These are phyloP conservation scores for Yamadazyma blattariae DNA, from an alignment of 1,139 yeast species.

Conservation along the genomic window DNA sequence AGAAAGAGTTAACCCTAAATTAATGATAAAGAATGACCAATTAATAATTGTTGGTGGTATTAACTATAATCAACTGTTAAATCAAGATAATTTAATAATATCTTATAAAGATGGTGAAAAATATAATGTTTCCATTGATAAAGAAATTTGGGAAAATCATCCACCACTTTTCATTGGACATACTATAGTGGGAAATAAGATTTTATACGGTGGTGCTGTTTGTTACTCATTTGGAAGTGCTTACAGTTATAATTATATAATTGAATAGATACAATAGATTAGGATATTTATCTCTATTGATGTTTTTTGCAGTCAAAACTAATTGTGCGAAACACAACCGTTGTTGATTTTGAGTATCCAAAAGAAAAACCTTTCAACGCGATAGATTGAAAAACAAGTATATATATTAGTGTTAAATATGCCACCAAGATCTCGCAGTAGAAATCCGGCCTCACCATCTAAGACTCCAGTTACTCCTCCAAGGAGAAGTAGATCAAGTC, in stretches of 20 bases:
- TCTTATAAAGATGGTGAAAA: constrained; percentile 22
- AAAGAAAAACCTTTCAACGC: constrained; percentile 2
- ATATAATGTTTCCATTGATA: constrained; percentile 30
- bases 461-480: constrained; percentile 4
- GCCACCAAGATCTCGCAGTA: constrained; percentile 7
- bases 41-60: constrained; percentile 63
- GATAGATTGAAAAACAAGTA: too few relatives aligned
- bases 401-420: too few relatives aligned
- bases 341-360: constrained; percentile 1
- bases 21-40: constrained; percentile 18
- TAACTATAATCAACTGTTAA: constrained; percentile 36
- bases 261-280: constrained; percentile 2
- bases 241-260: constrained; percentile 40
- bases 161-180: constrained; percentile 65
- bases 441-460: constrained; percentile 5
- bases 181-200: constrained; percentile 28
- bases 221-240: constrained; percentile 82
- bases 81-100: constrained; percentile 30
- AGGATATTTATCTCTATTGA: too few relatives aligned
- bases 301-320: constrained; percentile 3
- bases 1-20: constrained; percentile 49
- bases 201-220: constrained; percentile 77
- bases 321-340: neutral
- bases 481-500: constrained; percentile 10
- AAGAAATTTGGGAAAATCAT: constrained; percentile 28